Percentiles rank a stretch among this genome's conserved stretches.
These are phyloP conservation scores for Xenosphaeropsis pyriputrescens DNA, from an alignment of 2,329 filamentous ascomycete genomes.

Conservation along the genomic window DNA sequence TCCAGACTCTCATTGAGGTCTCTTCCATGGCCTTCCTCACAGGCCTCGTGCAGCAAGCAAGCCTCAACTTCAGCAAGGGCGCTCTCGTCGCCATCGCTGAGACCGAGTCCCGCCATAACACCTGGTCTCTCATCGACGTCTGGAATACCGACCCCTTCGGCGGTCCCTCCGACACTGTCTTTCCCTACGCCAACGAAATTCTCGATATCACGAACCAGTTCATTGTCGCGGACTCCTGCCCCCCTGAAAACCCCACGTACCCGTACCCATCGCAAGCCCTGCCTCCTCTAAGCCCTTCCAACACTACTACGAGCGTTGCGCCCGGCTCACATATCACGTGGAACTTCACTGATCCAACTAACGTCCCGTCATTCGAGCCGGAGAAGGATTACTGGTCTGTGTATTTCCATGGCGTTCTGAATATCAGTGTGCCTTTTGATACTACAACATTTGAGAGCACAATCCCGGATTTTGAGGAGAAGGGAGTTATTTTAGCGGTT, in stretches of 20 bases:
- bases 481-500: conserved; percentile 21
- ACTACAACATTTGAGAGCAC: conserved; percentile 17
- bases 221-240: conserved; percentile 19
- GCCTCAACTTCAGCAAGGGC: conserved; percentile 17
- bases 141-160: conserved; percentile 23
- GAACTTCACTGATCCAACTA: conserved; percentile 14
- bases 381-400: conserved; percentile 21
- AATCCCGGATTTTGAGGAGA: conserved; percentile 22
- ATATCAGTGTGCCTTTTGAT: conserved; percentile 22
- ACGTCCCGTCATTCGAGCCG: conserved; percentile 13
- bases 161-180: conserved; percentile 25
- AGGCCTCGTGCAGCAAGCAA: conserved; percentile 20
- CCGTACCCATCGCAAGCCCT: conserved; percentile 21
- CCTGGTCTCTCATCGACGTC: conserved; percentile 25
- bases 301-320: conserved; percentile 13
- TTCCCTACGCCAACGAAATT: conserved; percentile 26
- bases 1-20: conserved; percentile 21
- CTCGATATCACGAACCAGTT: conserved; percentile 21
- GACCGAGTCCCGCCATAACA: conserved; percentile 23
- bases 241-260: conserved; percentile 20
- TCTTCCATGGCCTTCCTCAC: conserved; percentile 24
- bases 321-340: conserved; percentile 18
- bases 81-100: conserved; percentile 23
- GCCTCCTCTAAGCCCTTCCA: conserved; percentile 16
- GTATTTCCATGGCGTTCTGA: conserved; percentile 23